Base-by-base conservation (phyloP, 305 asterid species). In the Nicotiana rustica region DNA sequence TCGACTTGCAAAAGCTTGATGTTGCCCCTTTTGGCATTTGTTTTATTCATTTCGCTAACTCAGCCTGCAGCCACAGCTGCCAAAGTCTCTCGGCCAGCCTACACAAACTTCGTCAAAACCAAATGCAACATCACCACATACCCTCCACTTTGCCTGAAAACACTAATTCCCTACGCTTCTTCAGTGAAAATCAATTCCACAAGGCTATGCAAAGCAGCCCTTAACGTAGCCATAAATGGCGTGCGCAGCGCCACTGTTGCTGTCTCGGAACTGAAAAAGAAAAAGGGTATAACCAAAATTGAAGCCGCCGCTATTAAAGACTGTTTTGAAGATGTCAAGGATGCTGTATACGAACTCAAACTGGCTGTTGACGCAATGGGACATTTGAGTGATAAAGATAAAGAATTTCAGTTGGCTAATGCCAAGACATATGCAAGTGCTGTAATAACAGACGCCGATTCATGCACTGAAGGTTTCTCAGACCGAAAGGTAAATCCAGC, bases 371-470 rank as follows among this genome's bases (percentile, higher is more conserved):
- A 15, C 10, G 94, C 97, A 60, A 84, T 93, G 92, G 66, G 55
- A 19, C 89, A 82, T 15, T 49, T 92, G 12, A 21, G 83, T 7
- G 92, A 80, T 7, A 78, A 79, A 2, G 97, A 91, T 14, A 79
- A 88, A 82, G 89, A 75, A 18, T 92, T 88, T 17, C 87, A 94
- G 67, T 93, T 91, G 92, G 80, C 92, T 19, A 93, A 88, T 49
- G 96, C 95, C 1, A 93, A 91, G 86, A 94, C 96, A 0, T 91
- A 91, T 73, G 97, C 93, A 1, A 93, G 98, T 85, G 92, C 97
- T 6, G 98, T 96, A 44, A 90, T 93, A 38, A 87, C 95, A n/a
- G 95, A 94, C 21, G 90, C 91, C 1, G 98, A 94, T 25, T 89
- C 97, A 4, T 92, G 98, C 78, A 61, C 88, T 57, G 97, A 94